A percentile compares a stretch with the other conserved stretches of the same genome.
Conservation (phyloP, 176 grass and related monocot species). For the Triticum dicoccoides region DNA sequence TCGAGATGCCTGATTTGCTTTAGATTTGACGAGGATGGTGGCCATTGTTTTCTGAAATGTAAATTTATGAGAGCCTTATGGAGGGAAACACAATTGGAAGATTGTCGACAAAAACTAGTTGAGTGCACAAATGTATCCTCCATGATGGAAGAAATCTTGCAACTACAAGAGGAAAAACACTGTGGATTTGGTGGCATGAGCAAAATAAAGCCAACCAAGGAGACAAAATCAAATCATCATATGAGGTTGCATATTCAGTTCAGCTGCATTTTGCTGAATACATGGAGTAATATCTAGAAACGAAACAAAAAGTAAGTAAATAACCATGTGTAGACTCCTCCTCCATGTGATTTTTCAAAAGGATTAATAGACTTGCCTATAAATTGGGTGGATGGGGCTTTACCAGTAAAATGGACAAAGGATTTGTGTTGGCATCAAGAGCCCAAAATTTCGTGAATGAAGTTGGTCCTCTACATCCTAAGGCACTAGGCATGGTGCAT, state of each 20-base stretch:
- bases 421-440: neutral
- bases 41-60: neutral
- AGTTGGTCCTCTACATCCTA: neutral
- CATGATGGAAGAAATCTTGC: neutral
- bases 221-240: too few species aligned
- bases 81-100: neutral
- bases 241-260: too few species aligned
- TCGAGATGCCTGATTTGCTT: neutral
- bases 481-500: neutral
- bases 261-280: too few species aligned
- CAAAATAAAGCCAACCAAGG: neutral
- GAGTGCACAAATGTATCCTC: neutral
- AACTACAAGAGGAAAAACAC: neutral
- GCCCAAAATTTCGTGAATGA: neutral
- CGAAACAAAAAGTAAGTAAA: neutral
- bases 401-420: neutral
- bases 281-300: too few species aligned
- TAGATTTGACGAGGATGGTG: neutral
- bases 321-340: neutral
- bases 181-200: neutral
- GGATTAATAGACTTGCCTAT: neutral
- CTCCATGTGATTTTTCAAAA: neutral
- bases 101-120: neutral
- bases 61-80: neutral
- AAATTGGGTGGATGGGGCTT: neutral